Conservation (phyloP, 169 alveolate genomes). For the Neospora caninum region DNA sequence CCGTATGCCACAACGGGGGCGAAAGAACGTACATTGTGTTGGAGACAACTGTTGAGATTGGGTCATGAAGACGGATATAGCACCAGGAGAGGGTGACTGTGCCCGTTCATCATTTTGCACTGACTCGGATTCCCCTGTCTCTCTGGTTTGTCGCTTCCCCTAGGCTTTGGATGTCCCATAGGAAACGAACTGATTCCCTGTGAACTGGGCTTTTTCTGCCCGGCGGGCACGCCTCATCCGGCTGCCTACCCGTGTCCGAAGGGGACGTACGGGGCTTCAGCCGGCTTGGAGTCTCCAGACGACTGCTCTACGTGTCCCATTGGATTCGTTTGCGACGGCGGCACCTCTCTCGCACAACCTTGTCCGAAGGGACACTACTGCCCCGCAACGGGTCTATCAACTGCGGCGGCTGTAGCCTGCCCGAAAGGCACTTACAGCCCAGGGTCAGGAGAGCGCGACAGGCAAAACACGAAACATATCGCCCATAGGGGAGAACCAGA, state of each 20-base stretch:
- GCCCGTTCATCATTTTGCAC: too few species aligned
- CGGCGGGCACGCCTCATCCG: slow-evolving; percentile 60
- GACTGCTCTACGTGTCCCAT: background rate
- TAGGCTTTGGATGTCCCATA: slow-evolving; percentile 6
- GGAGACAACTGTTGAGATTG: too few species aligned
- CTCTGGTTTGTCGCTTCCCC: background rate
- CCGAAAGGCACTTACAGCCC: slow-evolving; percentile 15
- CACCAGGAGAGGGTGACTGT: too few species aligned
- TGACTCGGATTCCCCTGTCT: too few species aligned
- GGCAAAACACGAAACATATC: too few species aligned
- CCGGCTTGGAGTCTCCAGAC: background rate
- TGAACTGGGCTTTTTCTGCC: slow-evolving; percentile 76
- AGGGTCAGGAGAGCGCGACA: background rate
- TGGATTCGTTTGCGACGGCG: slow-evolving; percentile 22
- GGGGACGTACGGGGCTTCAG: slow-evolving; percentile 71
- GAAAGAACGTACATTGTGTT: too few species aligned
- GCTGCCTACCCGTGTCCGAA: slow-evolving; percentile 71
- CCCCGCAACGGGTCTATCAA: background rate
- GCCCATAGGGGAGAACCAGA: too few species aligned
- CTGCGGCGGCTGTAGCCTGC: background rate
- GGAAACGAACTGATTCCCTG: background rate
- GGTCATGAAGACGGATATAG: too few species aligned
- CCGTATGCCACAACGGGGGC: too few species aligned
- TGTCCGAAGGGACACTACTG: slow-evolving; percentile 15
- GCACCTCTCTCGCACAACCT: background rate